Base-by-base conservation (phyloP, 1,284 basidiomycete genomes). In the Puccinia hordei region DNA sequence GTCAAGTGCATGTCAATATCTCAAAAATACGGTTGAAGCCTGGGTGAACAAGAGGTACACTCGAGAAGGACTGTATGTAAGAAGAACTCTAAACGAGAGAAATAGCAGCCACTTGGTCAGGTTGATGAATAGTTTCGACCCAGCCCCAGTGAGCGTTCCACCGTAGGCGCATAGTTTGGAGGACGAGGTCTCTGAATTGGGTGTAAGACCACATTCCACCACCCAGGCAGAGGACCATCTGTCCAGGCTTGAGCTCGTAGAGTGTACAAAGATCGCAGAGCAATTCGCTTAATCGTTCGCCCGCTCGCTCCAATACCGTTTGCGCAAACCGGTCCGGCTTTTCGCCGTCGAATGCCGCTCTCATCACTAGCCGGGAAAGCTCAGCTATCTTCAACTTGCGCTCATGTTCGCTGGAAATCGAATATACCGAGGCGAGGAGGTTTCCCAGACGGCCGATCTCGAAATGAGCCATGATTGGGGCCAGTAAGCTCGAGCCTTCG, bases 111-210 rank as follows among this genome's bases (percentile, higher is more conserved):
- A 63, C n/a, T 41, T 71, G 51, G 59, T 79, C 77, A 46, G 77
- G 77, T 27, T 72, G 63, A 35, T 79, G 27, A 12, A 79, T 27
- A 19, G 24, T 72, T 79, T 79, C 68, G 17, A 72, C 55, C 77
- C 77, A 72, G 51, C 77, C 66, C 77, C 77, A 72, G 22, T 72
- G 2, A n/a, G 66, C 77, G 44, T 44, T 44, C 77, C 77, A 79
- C 0, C n/a, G 22, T 8, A 24, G 2, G 1, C 24, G 30, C 53
- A 68, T 79, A 27, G 24, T 27, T 0, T 63, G 15, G 24, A 79
- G 12, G 9, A 79, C 65, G 4, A 72, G 22, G 27, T 55, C 9
- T 35, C 24, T 44, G 71, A 71, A 79, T 30, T 41, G 33, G 51
- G 55, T 27, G 49, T 61, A 72, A 8, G 22, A 53, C 77, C 77